Percentiles rank a stretch among this genome's conserved stretches.
Evolutionary conservation across 345 rosid genomes (phyloP).

Genomic region (Eucalyptus marginata): DNA sequence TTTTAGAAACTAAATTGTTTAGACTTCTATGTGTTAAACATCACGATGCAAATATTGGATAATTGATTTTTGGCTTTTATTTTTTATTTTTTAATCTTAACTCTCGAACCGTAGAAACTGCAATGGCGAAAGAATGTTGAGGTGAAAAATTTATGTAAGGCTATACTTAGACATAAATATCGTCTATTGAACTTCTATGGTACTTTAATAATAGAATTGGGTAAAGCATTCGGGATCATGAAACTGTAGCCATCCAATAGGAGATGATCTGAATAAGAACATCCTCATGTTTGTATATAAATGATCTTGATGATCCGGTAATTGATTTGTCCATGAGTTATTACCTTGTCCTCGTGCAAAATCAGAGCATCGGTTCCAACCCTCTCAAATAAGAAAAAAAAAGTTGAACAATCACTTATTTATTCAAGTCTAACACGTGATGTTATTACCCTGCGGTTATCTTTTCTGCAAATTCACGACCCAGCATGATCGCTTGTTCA

Average conservation of each 20-base stretch:
- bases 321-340: neutral
- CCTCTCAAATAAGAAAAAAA: neutral
- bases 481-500: too few species aligned
- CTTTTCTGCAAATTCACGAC: too few species aligned
- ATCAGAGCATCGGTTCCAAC: neutral
- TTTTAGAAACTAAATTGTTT: neutral
- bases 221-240: neutral
- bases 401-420: neutral
- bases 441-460: too few species aligned
- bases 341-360: neutral
- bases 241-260: neutral
- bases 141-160: neutral
- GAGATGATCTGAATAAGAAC: neutral
- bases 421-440: too few species aligned
- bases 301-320: neutral
- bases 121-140: neutral
- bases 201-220: neutral
- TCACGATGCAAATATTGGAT: accelerated
- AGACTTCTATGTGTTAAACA: neutral
- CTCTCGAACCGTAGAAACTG: neutral
- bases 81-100: neutral
- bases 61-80: neutral
- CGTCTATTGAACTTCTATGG: neutral
- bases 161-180: neutral
- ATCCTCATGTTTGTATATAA: neutral